phyloP scores from a whole-genome alignment of 352 stramenopile genomes.

The Globisporangium megalacanthum region DNA sequence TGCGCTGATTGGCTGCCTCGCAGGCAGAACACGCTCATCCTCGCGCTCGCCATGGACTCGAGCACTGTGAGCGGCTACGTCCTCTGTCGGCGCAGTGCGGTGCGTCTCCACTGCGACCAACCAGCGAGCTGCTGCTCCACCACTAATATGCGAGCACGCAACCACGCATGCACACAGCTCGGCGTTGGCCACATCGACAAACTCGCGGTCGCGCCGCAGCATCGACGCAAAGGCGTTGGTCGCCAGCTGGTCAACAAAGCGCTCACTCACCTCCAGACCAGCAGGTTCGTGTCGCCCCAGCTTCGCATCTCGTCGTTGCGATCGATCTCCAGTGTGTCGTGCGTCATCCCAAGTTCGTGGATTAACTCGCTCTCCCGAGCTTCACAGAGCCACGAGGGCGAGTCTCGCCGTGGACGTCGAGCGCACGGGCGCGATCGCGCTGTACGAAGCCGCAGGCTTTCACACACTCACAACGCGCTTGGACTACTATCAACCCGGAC shows the following conservation, averaged over 20 bases:
- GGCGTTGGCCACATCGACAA: slow-evolving; percentile 35
- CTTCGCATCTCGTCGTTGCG: neutral
- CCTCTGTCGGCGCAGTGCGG: slow-evolving; percentile 32
- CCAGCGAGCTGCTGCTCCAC: neutral
- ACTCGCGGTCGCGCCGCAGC: slow-evolving; percentile 30
- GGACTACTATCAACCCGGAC: slow-evolving; percentile 40
- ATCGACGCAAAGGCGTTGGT: slow-evolving; percentile 25
- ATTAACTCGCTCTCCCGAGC: neutral
- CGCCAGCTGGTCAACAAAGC: slow-evolving; percentile 26
- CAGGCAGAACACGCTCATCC: slow-evolving; percentile 33
- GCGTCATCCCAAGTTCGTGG: neutral
- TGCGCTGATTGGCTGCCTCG: neutral
- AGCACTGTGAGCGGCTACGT: slow-evolving; percentile 32
- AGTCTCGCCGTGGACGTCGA: slow-evolving; percentile 28
- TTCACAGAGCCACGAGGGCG: slow-evolving; percentile 9
- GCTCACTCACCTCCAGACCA: slow-evolving; percentile 21
- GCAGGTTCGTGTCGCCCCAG: slow-evolving; percentile 14
- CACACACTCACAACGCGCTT: slow-evolving; percentile 14
- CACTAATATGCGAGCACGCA: neutral
- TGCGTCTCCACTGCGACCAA: slow-evolving; percentile 12
- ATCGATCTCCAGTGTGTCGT: neutral
- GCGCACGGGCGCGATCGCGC: slow-evolving; percentile 24
- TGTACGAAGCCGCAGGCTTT: slow-evolving; percentile 41
- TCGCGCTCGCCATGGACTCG: slow-evolving; percentile 20
- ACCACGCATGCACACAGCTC: slow-evolving; percentile 17